Conservation (phyloP, 768 basidiomycete species). For the Paxillus involutus region DNA sequence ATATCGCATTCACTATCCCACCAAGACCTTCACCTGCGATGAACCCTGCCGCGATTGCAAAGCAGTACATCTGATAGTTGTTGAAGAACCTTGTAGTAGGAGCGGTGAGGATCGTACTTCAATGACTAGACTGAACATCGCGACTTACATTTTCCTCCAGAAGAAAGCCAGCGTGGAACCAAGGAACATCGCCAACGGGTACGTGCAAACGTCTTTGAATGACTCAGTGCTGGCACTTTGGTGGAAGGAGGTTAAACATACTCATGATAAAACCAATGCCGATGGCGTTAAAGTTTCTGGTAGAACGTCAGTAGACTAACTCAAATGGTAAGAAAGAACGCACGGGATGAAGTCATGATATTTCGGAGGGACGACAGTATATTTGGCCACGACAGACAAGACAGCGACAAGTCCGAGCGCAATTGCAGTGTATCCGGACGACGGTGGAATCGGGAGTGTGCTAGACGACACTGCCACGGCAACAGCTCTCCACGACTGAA, state of each 20-base stretch:
- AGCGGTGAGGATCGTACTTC: background rate
- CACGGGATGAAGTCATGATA: conserved; percentile 24
- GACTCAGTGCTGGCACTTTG: background rate
- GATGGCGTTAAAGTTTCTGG: conserved; percentile 28
- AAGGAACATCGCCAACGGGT: conserved; percentile 23
- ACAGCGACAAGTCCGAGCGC: conserved; percentile 47
- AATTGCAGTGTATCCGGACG: conserved; percentile 60
- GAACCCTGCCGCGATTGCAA: conserved; percentile 38
- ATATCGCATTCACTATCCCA: conserved; percentile 31
- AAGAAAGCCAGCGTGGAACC: conserved; percentile 24
- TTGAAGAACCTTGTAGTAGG: conserved; percentile 3
- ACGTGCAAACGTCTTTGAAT: conserved; percentile 21
- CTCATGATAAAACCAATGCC: conserved; percentile 23
- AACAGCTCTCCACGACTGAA: conserved; percentile 11
- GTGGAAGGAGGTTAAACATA: background rate
- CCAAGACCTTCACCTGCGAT: conserved; percentile 42
- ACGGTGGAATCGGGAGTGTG: conserved; percentile 42
- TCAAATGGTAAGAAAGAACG: background rate
- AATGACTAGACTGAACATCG: background rate
- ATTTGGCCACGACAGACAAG: conserved; percentile 43
- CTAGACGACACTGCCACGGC: conserved; percentile 21
- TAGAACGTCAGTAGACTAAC: background rate
- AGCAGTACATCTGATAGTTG: conserved; percentile 27
- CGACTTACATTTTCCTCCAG: conserved; percentile 13
- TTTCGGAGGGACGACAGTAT: conserved; percentile 21